These are phyloP conservation scores for Carex littledalei DNA, from an alignment of 176 grass and related monocot genomes.

Conservation along the genomic window DNA sequence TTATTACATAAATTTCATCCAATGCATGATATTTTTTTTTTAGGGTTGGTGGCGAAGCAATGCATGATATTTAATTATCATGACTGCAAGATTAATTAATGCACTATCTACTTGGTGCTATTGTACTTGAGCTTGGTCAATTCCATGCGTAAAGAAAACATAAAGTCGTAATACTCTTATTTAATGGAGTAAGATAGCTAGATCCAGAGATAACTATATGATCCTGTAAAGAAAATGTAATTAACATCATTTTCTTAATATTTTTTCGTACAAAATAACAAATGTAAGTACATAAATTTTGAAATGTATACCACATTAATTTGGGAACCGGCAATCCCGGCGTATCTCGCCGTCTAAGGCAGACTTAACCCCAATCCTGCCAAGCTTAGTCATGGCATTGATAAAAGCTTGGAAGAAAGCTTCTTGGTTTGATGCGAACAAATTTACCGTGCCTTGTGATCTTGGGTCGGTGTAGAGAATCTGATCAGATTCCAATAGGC, in stretches of 20 bases:
- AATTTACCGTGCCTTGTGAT: slow-evolving; percentile 33
- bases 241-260: not conserved
- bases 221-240: not conserved
- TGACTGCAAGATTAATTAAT: not conserved
- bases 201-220: not conserved
- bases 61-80: not conserved
- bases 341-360: slow-evolving; percentile 60
- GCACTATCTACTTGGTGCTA: not conserved
- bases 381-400: slow-evolving; percentile 45
- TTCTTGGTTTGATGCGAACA: slow-evolving; percentile 38
- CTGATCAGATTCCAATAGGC: slow-evolving; percentile 60
- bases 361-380: slow-evolving; percentile 51
- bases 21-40: too few species aligned
- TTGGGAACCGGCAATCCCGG: slow-evolving; percentile 35
- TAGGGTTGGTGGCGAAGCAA: too few species aligned
- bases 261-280: not conserved
- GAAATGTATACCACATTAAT: slow-evolving; percentile 21
- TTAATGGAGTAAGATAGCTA: not conserved
- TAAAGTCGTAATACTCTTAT: not conserved
- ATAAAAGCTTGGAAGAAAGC: slow-evolving; percentile 44
- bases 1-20: not conserved
- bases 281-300: not conserved
- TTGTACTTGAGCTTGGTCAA: slow-evolving; percentile 6
- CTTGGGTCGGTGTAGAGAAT: slow-evolving; percentile 46
- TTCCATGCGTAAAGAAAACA: not conserved